Conservation (phyloP, 495 filamentous ascomycete genomes). For the Aspergillus affinis region DNA sequence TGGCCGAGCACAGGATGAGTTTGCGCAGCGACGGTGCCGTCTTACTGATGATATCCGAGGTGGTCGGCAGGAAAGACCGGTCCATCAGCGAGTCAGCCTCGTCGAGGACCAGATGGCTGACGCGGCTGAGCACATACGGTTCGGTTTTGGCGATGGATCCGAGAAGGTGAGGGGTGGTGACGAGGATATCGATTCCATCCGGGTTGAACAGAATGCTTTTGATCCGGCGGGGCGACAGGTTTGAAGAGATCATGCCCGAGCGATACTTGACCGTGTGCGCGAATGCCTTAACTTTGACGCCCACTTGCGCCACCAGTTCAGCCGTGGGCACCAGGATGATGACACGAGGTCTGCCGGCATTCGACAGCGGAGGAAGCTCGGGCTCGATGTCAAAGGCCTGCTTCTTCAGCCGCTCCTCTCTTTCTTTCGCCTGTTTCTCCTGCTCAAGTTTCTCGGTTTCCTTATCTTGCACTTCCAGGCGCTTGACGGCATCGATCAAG, state of each 20-base stretch:
- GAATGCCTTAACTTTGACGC: conserved; percentile 71
- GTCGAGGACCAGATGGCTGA: conserved; percentile 83
- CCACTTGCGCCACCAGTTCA: conserved; percentile 89
- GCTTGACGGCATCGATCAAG: conserved; percentile 77
- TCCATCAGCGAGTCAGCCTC: conserved; percentile 96
- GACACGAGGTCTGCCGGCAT: conserved; percentile 74
- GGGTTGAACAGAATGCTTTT: conserved; percentile 79
- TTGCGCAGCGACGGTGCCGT: conserved; percentile 75
- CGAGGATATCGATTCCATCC: conserved; percentile 77
- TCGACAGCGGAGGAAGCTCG: conserved; percentile 52
- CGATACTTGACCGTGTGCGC: conserved; percentile 83
- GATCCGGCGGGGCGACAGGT: conserved; percentile 73
- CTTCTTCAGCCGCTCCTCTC: conserved; percentile 50
- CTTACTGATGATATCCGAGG: conserved; percentile 76
- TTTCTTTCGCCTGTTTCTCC: conserved; percentile 45
- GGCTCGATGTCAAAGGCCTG: conserved; percentile 54
- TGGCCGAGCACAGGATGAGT: conserved; percentile 94
- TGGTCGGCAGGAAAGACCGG: conserved; percentile 81
- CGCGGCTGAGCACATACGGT: conserved; percentile 83
- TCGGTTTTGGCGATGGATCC: conserved; percentile 80
- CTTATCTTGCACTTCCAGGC: conserved; percentile 63
- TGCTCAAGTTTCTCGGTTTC: conserved; percentile 52
- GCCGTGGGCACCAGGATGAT: conserved; percentile 92
- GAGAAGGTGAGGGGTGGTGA: conserved; percentile 87
- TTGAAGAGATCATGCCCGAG: conserved; percentile 74